Percentiles rank a stretch among this genome's conserved stretches.
Evolutionary conservation across 768 basidiomycete genomes (phyloP).

Genomic region (Rhodotorula sphaerocarpa): DNA sequence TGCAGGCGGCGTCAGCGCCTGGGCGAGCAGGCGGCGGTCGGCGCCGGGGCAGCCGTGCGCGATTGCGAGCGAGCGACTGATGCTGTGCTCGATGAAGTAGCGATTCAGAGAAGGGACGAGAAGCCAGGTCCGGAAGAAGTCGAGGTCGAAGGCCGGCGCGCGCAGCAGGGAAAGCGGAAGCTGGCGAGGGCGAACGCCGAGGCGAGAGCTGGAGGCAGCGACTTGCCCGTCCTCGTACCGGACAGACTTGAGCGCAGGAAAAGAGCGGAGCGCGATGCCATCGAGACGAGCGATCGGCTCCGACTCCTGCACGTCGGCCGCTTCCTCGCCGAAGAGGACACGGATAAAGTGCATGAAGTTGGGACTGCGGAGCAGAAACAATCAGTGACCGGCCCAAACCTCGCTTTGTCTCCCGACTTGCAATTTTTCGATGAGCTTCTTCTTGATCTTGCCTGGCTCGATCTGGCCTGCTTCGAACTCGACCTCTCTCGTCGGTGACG

Average conservation of each 20-base stretch:
- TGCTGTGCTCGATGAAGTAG: constrained; percentile 58
- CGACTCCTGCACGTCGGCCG: too few species aligned
- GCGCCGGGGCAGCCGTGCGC: constrained; percentile 60
- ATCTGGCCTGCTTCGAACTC: too few species aligned
- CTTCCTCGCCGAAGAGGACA: too few species aligned
- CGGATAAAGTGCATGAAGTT: too few species aligned
- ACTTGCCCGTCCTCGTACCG: too few species aligned
- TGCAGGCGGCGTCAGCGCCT: constrained; percentile 68
- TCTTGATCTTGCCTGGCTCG: background rate
- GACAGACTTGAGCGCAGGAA: too few species aligned
- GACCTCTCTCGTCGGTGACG: constrained; percentile 4
- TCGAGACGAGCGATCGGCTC: too few species aligned
- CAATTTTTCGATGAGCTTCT: background rate
- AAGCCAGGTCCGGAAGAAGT: constrained; percentile 52
- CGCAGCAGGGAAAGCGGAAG: constrained; percentile 13
- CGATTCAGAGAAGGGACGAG: constrained; percentile 61
- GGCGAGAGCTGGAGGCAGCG: too few species aligned
- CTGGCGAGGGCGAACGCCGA: background rate
- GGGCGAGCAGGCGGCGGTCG: constrained; percentile 53
- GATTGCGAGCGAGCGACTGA: constrained; percentile 47
- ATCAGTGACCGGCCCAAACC: too few species aligned
- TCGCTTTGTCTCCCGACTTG: too few species aligned
- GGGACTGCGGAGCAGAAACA: too few species aligned
- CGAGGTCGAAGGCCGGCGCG: constrained; percentile 50
- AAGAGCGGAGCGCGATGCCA: too few species aligned